Evolutionary conservation across 2,329 filamentous ascomycete genomes (phyloP), one percentile per base, ranked within the genome.

Genomic region (Podosphaera xanthii): DNA sequence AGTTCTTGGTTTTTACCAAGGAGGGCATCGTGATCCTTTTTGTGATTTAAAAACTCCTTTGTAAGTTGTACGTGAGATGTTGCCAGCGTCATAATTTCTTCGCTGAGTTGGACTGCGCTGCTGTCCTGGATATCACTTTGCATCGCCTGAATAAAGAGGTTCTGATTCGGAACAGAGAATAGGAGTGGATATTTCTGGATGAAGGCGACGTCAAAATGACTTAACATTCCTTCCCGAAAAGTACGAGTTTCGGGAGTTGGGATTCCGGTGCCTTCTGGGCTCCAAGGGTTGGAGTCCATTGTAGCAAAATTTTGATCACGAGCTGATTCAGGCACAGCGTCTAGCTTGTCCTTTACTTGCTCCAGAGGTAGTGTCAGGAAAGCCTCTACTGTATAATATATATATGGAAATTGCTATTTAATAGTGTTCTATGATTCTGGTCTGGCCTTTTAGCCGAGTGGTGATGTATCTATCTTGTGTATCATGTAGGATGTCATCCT

Each of bases 1-100:
- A 54, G 31, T 54, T 54, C 50, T 33, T 54, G 50, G 31, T 54
- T 54, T 54, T 54, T 54, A 30, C n/a, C 50, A 33, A 54, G 50
- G n/a, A 54, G 31, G 34, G 50, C 36, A 54, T 54, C 50, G 36
- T 54, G 36, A 12, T 54, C 7, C 34, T 54, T 54, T 35, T 54
- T 35, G 50, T 54, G 4, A 54, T 6, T 30, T 2, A 54, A 33
- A 33, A 54, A 33, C 50, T 54, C 50, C 34, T 33, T 33, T n/a
- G 34, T 33, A 34, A 34, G 2, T 2, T 54, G 50, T 35, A 54
- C 50, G 50, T 54, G 36, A 30, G 50, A 30, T 34, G 50, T 34
- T 33, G 31, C 50, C 36, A 54, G 12, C 36, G 22, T 54, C 50
- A 54, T 54, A 34, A 34, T 54, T n/a, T 54, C 50, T 54, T 35